Evolutionary conservation across 1,139 yeast species (phyloP), one percentile per base, ranked within the genome.

Genomic region (Kodamaea sp.): DNA sequence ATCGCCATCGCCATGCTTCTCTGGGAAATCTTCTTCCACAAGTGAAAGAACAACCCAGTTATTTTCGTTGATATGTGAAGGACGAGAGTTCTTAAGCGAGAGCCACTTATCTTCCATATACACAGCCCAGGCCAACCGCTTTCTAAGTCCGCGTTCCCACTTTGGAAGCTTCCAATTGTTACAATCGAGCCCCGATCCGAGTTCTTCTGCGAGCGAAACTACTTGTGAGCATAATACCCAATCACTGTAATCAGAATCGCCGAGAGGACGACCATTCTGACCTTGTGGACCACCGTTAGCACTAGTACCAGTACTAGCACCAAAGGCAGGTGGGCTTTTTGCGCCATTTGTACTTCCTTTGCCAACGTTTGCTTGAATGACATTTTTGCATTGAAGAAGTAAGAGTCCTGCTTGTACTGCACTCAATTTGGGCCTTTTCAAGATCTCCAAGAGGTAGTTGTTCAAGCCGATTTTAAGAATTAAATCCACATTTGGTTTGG

Each of bases 121-220:
- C 1, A 87, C 94, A 0, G 96, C 96, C 97, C 97, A 89, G 0
- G 96, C 95, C 32, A 89, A 61, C 37, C 96, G 68, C 48, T 87
- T 77, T 33, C 97, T 68, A 29, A 89, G 61, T 2, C 94, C 92
- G 34, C 95, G 70, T 54, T 89, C 97, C 97, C 97, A 89, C 48
- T 83, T 81, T 0, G 97, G 97, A 22, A 89, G 60, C 50, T 85
- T 80, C 97, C 97, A 89, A 42, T 75, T 76, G 37, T 83, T 80
- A 53, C 97, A 89, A 53, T 88, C 90, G 12, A 86, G 68, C 0
- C 95, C 95, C 9, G 89, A 64, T 0, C 96, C 96, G 23, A 89
- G 63, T 47, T 89, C 95, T 55, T 88, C 96, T 0, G 95, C 81
- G 19, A 88, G 59, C 0, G 95, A 85, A 3, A 86, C 90, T 19